These are phyloP conservation scores for Phytophthora syringae DNA, from an alignment of 352 stramenopile genomes.

Conservation along the genomic window DNA sequence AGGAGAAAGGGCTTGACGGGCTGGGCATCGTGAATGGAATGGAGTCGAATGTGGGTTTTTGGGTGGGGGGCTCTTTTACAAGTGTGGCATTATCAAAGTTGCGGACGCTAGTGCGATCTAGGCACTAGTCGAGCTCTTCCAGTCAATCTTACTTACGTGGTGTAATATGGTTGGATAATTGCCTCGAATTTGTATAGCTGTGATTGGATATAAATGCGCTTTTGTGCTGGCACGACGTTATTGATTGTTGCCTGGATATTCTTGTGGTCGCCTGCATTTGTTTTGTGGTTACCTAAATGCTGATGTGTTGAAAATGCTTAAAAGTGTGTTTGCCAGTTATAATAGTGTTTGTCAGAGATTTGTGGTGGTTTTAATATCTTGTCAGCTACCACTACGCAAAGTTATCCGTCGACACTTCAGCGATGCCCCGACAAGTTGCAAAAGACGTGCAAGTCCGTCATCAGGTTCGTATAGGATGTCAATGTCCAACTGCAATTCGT, in stretches of 20 bases:
- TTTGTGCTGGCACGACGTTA: background rate
- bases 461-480: background rate
- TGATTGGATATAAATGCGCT: background rate
- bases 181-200: background rate
- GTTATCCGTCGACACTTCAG: background rate
- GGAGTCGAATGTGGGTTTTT: background rate
- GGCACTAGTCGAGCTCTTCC: no score
- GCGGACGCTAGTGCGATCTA: no score
- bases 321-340: constrained; percentile 5
- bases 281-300: background rate
- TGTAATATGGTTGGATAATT: constrained; percentile 7
- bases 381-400: no score
- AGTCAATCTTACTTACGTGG: no score
- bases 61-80: background rate
- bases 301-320: background rate
- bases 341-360: constrained; percentile 14
- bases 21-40: no score
- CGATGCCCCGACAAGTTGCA: background rate
- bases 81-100: background rate
- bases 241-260: constrained; percentile 9
- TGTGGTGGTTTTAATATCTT: constrained; percentile 1
- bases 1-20: constrained; percentile 5
- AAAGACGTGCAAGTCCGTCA: background rate
- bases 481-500: background rate
- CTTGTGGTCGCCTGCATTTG: constrained; percentile 1